Base-by-base conservation (phyloP, 1,284 basidiomycete genomes). In the Trametes pubescens region DNA sequence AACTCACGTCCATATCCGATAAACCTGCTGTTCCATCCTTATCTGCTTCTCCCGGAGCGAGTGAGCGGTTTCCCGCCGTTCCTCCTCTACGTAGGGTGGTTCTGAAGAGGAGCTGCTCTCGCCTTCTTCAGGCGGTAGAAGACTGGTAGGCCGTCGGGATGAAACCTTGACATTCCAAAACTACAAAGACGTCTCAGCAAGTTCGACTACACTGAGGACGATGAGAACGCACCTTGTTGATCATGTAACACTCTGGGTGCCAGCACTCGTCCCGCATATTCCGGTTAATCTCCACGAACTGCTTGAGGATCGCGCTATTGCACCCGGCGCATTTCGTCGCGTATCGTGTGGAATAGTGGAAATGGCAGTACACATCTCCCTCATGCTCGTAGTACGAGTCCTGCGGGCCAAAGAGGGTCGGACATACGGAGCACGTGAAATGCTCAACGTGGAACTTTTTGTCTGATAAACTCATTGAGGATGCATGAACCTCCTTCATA, bases 191-290 rank as follows among this genome's bases (percentile, higher is more conserved):
- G 56, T 16, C 34, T 59, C 26, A 51, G 47, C 35, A 47, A 24
- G 16, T 61, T 64, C 24, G 26, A 2, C 60, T n/a, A n/a, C n/a
- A 35, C 46, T 37, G 18, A 51, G 55, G 22, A 16, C 5, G 32
- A 24, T 43, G 32, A 44, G 43, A 34, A 55, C 61, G 35, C 37
- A 95, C 94, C 85, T 98, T 99, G 81, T 99, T 97, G 73, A 99
- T 99, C 96, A 99, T 99, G 79, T 99, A 99, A 79, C 97, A 99
- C 79, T 99, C 97, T 55, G 97, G 97, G 85, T 99, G 97, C 97
- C 98, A 99, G 76, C 98, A 99, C 81, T 99, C 98, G 80, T 99
- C 96, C 63, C 90, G 86, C 84, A 94, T 95, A 80, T 99, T 99
- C 67, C 97, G 87, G 75, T 99, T 99, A 81, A 99, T 99, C 81